A percentile compares a stretch with the other conserved stretches of the same genome.
These are phyloP conservation scores for Ambrosia trifida DNA, from an alignment of 129 eudicot genomes.

Conservation along the genomic window DNA sequence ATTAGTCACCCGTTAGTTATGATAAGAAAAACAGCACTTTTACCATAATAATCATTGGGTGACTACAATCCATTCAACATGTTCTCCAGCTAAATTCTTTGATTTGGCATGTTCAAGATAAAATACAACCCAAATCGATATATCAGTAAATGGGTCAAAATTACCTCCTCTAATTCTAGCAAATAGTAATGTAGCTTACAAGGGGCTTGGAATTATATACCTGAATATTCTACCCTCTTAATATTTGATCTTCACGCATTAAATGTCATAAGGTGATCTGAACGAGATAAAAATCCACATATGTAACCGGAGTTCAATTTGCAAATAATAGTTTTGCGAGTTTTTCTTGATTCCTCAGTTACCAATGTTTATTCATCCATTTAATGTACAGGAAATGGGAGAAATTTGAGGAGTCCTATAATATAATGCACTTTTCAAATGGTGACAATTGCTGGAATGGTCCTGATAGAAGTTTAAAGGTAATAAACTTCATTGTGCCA, in stretches of 20 bases:
- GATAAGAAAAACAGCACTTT: background rate
- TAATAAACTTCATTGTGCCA: constrained; percentile 26
- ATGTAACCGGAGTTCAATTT: background rate
- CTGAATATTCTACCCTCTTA: background rate
- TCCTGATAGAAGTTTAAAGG: constrained; percentile 97
- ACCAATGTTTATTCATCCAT: background rate
- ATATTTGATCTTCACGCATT: background rate
- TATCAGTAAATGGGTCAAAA: background rate
- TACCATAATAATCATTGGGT: background rate
- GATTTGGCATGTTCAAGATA: background rate
- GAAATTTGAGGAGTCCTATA: constrained; percentile 89
- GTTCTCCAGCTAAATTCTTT: background rate
- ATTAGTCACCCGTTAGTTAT: background rate
- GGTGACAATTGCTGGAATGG: constrained; percentile 99
- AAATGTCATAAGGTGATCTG: background rate
- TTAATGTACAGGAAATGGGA: constrained; percentile 70
- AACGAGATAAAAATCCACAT: background rate
- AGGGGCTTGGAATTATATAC: background rate
- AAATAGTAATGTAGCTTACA: background rate
- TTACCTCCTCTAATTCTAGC: background rate
- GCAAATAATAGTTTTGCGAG: background rate
- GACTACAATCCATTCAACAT: background rate
- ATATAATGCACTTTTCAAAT: constrained; percentile 64
- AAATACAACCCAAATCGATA: background rate
- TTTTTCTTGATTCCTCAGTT: constrained; percentile 3